Evolutionary conservation across 371 early-diverging fungal genomes (phyloP), one percentile per base, ranked within the genome.

Genomic region (Parasitella parasitica): DNA sequence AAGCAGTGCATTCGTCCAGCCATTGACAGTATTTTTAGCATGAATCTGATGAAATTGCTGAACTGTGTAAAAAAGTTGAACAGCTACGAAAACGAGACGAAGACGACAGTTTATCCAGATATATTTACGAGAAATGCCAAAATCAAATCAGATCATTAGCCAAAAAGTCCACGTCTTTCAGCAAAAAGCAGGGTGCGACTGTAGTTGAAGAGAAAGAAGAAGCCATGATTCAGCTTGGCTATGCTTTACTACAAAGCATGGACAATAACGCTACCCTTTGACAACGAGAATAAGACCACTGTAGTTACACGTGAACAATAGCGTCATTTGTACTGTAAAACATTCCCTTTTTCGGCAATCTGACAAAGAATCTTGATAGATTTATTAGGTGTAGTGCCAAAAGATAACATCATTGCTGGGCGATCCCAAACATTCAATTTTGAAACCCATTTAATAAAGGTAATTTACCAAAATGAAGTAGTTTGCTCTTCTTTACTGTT

Each of bases 141-240:
- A 64, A 64, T 24, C 74, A 73, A 53, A 70, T 73, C 34, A 61
- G 56, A 18, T 59, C 60, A 32, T n/a, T 73, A 2, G 57, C 61
- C 15, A 70, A 54, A 49, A 41, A 54, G 12, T 59, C 63, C 2
- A 54, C 20, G 15, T 62, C 56, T 8, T 67, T 67, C 32, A 61
- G 68, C 9, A 70, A 64, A 43, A 67, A 62, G 43, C 64, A 64
- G 39, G 60, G 63, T n/a, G 63, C 66, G 34, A 57, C 54, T 4
- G 34, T 57, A n/a, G 18, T 52, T 1, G 64, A 64, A 34, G n/a
- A 35, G 53, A 67, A 64, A 34, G 73, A 73, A 26, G 73, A 73
- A 41, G 52, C 63, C 6, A 73, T 73, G 73, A 67, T 70, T 13
- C 74, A 73, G 55, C 55, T 73, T 22, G 67, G 66, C 4, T 70